Base-by-base conservation (phyloP, 768 basidiomycete genomes). In the Termitomyces sp. region DNA sequence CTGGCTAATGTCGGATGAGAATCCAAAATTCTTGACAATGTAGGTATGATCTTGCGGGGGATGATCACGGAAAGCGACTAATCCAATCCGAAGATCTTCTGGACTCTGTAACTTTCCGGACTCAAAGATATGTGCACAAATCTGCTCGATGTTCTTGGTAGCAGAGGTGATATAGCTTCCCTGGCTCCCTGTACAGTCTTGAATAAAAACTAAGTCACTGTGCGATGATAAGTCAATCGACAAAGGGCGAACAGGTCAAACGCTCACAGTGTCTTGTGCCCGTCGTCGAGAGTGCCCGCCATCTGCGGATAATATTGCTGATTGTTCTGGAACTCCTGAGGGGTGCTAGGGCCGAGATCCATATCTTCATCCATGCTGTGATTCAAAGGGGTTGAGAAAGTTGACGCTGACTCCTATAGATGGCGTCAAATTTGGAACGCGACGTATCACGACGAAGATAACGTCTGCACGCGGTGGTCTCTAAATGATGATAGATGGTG, bases 41-140 rank as follows among this genome's bases (percentile, higher is more conserved):
- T 95, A 98, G 59, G 94, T 95, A 69, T 92, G 93, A 71, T 98
- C 96, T 77, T 98, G 96, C 15, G 96, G 96, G 31, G 96, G 96
- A 71, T 98, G 94, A 77, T 98, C 96, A 63, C 96, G 86, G 77
- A 96, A 98, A 46, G 94, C 95, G 65, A 98, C 81, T 54, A 98
- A 83, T 61, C 96, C 97, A 45, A 98, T 87, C 64, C 94, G 86
- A 25, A 96, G 84, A 73, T 97, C 96, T 69, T 96, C 94, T 49
- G 79, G 83, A 59, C 84, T 79, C 71, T 91, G 88, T n/a, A 98
- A 84, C 69, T 90, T 91, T 46, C 95, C 95, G 29, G 94, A 95
- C 76, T 95, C 90, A 76, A 92, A 92, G 65, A 98, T 98, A 76
- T 92, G 88, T 51, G 89, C 90, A 71, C 92, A 96, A 70, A 98